Base-by-base conservation (phyloP, 805 yeast species). In the Starmerella scarabaei region DNA sequence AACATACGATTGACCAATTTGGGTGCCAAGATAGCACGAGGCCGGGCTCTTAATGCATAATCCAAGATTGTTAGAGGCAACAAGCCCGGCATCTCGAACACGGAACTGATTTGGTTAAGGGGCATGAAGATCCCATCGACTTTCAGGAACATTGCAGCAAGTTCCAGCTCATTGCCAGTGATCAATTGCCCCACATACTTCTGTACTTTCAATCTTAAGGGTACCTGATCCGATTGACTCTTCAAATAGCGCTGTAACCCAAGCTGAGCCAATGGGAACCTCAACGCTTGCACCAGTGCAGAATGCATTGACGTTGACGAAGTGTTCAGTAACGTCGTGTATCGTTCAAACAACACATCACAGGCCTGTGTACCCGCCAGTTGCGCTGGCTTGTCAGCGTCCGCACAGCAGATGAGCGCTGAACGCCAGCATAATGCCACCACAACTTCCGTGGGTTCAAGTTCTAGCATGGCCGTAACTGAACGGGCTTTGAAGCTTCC, bases 111-210 rank as follows among this genome's bases (percentile, higher is more conserved):
- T 9, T 24, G 19, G 1, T 37, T 2, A 7, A 21, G 4, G 2
- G 47, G 44, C 35, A 36, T 44, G 32, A 40, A 37, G 3, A 37
- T 33, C 3, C 47, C 47, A 29, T 41, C 40, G 3, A 33, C 37
- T 9, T 36, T 24, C 3, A 44, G 17, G 4, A 44, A 32, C 3
- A 21, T 21, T 11, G 37, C 35, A 3, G 44, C 44, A 17, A 40
- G 14, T 1, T 36, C 34, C 11, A 40, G 21, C 11, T 29, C 28
- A 2, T 21, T 27, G 5, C 17, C 21, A 2, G 19, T 6, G n/a
- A 44, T 28, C 4, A 44, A 21, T 2, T 7, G 24, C 1, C 34
- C 16, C 1, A 44, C 44, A 16, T 40, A 35, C 4, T 17, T 15
- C 12, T 33, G 42, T 9, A 44, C 31, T 20, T 21, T 8, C 5